Evolutionary conservation across 495 filamentous ascomycete genomes (phyloP).

Genomic region (Penicillium parvum): DNA sequence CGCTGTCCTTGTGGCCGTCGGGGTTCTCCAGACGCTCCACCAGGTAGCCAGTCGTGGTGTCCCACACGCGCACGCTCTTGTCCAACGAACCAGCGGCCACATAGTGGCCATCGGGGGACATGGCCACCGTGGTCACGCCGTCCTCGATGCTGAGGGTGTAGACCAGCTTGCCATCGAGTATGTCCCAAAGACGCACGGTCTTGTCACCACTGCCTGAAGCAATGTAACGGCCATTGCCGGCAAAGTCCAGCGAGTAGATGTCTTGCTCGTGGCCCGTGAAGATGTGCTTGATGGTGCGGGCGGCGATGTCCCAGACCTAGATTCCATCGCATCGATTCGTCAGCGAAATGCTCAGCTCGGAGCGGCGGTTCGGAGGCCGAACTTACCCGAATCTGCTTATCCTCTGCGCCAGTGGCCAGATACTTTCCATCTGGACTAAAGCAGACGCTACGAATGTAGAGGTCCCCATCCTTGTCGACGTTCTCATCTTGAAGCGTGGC

Average conservation of each 20-base stretch:
- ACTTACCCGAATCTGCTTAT: constrained; percentile 85
- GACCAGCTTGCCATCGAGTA: constrained; percentile 67
- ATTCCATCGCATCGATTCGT: constrained; percentile 4
- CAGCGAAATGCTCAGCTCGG: background rate
- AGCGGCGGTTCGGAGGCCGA: background rate
- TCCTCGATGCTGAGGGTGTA: constrained; percentile 82
- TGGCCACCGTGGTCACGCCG: constrained; percentile 86
- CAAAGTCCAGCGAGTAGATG: constrained; percentile 90
- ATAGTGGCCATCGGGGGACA: constrained; percentile 81
- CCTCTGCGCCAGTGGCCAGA: constrained; percentile 83
- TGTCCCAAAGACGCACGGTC: constrained; percentile 87
- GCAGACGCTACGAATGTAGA: constrained; percentile 89
- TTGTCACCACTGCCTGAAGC: constrained; percentile 85
- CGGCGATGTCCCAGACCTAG: constrained; percentile 84
- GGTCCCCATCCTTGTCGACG: constrained; percentile 76
- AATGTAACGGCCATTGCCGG: constrained; percentile 80
- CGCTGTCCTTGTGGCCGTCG: constrained; percentile 86
- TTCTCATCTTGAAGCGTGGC: constrained; percentile 77
- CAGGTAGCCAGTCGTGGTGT: constrained; percentile 72
- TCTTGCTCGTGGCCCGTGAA: constrained; percentile 88
- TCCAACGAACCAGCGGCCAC: constrained; percentile 86
- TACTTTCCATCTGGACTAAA: constrained; percentile 90
- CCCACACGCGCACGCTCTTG: constrained; percentile 89
- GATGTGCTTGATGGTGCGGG: constrained; percentile 70
- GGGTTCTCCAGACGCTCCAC: constrained; percentile 79